Conservation (phyloP, 345 rosid genomes). For the Citrus reticulata region DNA sequence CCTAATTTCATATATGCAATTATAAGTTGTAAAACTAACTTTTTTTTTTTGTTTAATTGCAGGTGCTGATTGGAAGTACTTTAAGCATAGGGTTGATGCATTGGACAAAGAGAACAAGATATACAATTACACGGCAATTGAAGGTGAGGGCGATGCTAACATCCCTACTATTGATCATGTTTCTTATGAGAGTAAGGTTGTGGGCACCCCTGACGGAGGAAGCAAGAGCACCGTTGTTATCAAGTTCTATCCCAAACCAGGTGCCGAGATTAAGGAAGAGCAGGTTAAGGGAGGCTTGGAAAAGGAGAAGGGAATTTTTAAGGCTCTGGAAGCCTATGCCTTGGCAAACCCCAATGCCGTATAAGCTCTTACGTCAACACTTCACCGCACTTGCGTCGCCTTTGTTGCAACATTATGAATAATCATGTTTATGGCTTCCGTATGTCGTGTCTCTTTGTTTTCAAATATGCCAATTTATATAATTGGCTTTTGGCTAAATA, state of each 20-base stretch:
- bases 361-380: background rate
- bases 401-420: background rate
- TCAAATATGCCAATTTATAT: background rate
- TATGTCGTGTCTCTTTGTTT: background rate
- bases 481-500: background rate
- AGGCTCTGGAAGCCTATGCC: slow-evolving; percentile 37
- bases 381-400: background rate
- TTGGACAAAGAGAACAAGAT: slow-evolving; percentile 19
- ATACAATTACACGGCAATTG: slow-evolving; percentile 19
- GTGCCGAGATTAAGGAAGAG: slow-evolving; percentile 22
- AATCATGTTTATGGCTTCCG: background rate
- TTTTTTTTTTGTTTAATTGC: background rate
- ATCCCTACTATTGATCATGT: slow-evolving; percentile 24
- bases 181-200: slow-evolving; percentile 26
- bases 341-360: slow-evolving; percentile 29
- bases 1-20: background rate
- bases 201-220: slow-evolving; percentile 22
- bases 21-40: background rate
- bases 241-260: slow-evolving; percentile 20
- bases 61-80: slow-evolving; percentile 16
- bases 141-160: slow-evolving; percentile 33
- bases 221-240: slow-evolving; percentile 14
- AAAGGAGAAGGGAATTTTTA: slow-evolving; percentile 20
- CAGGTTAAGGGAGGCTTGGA: slow-evolving; percentile 33
- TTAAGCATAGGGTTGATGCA: slow-evolving; percentile 27